Base-by-base conservation (phyloP, 352 stramenopile genomes). In the Globisporangium lucens region DNA sequence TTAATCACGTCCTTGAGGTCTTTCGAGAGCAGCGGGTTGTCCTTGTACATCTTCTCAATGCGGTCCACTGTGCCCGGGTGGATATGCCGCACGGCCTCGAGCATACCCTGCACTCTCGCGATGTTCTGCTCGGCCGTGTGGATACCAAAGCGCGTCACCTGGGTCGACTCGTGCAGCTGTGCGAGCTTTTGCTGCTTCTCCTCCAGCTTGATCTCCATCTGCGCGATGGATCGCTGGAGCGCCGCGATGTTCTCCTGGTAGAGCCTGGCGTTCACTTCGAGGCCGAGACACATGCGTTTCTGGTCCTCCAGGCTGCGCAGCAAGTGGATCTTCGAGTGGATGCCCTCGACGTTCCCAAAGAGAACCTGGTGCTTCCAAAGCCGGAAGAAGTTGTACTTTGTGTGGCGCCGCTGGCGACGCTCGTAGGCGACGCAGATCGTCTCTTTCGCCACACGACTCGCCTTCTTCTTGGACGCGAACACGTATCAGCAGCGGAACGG, bases 281-380 rank as follows among this genome's bases (percentile, higher is more conserved):
- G 72, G 0, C 78, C 79, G 4, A 93, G 64, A 68, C 83, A 90
- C 65, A 92, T 78, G 4, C 82, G 79, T 63, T 94, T 94, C 68
- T 94, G 84, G 61, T 94, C 79, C 53, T 94, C 86, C 1, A 94
- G 72, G 55, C 74, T 87, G 3, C 69, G 81, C 29, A 92, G 65
- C 43, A 94, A 71, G 27, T 90, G 75, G 8, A 89, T 46, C 36
- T 88, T 82, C 8, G 82, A 90, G 65, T 91, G 86, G 27, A 90
- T 72, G 1, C 79, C 74, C 53, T 94, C 82, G 56, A 90, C 78
- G 36, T 77, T 84, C 0, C 86, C 86, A 65, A 93, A 94, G 13
- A 91, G 67, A 20, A 85, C 70, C 33, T 91, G 84, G 66, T 93
- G 86, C 61, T 93, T 90, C 86, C 86, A 94, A 12, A 94, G 63